A percentile compares a stretch with the other conserved stretches of the same genome.
Conservation (phyloP, 2,329 filamentous ascomycete species). For the Cryphonectria radicalis region DNA sequence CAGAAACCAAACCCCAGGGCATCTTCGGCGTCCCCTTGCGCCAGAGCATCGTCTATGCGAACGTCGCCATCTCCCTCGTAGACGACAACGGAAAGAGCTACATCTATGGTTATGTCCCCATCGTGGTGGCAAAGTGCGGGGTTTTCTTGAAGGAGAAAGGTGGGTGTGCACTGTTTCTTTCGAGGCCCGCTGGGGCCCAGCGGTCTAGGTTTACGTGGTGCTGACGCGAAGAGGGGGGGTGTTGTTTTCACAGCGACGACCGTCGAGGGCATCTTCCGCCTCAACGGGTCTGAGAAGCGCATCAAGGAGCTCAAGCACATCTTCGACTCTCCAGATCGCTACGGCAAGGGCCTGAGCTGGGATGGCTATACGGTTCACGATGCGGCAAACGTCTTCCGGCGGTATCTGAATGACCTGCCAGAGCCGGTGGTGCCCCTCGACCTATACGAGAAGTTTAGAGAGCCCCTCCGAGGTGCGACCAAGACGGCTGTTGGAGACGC, state of each 20-base stretch:
- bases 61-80: conserved; percentile 94
- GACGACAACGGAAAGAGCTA: conserved; percentile 93
- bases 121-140: conserved; percentile 97
- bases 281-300: conserved; percentile 94
- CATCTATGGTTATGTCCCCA: conserved; percentile 97
- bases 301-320: conserved; percentile 94
- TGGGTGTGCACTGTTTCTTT: conserved; percentile 51
- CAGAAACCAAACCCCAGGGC: conserved; percentile 63
- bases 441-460: conserved; percentile 88
- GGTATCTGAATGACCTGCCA: conserved; percentile 94
- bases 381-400: conserved; percentile 91
- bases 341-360: conserved; percentile 97
- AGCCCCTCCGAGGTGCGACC: conserved; percentile 74
- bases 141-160: conserved; percentile 98
- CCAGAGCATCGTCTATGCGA: conserved; percentile 95
- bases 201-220: neutral
- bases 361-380: conserved; percentile 98
- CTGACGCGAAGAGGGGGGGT: conserved; percentile 30
- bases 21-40: conserved; percentile 95
- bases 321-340: conserved; percentile 93
- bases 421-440: conserved; percentile 95
- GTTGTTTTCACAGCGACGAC: conserved; percentile 70
- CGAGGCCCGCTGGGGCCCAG: neutral
- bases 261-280: conserved; percentile 93
- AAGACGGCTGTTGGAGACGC: conserved; percentile 74